Conservation (phyloP, 306 rosid species). For the Acacia melanoxylon region DNA sequence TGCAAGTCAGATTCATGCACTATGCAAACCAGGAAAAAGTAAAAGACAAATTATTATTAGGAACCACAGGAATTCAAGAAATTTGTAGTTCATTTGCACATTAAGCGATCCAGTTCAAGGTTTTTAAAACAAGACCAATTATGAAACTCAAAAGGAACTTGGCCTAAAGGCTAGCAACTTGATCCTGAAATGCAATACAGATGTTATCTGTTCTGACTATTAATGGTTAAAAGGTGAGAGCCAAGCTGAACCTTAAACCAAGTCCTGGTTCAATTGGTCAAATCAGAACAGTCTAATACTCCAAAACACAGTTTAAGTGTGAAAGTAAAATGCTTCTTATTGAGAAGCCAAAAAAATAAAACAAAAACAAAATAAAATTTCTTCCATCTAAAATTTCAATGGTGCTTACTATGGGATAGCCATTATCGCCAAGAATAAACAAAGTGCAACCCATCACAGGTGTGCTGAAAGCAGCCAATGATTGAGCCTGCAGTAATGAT, state of each 20-base stretch:
- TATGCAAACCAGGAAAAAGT: background rate
- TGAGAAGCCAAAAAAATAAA: background rate
- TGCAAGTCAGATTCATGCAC: constrained; percentile 1
- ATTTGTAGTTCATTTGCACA: constrained; percentile 11
- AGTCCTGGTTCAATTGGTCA: background rate
- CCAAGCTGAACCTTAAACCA: background rate
- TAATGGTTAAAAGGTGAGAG: background rate
- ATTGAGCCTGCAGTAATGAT: constrained; percentile 83
- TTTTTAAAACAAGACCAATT: background rate
- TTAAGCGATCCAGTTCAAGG: background rate
- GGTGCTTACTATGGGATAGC: constrained; percentile 72
- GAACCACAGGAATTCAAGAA: constrained; percentile 15
- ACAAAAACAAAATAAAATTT: background rate
- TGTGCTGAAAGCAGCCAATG: constrained; percentile 95
- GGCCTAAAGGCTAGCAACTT: background rate
- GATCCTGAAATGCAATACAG: background rate
- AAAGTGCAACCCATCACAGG: constrained; percentile 88
- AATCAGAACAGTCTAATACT: background rate
- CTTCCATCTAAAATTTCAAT: constrained; percentile 21
- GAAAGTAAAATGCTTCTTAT: background rate
- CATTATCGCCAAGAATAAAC: constrained; percentile 73
- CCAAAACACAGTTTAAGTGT: background rate
- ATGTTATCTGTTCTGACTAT: background rate
- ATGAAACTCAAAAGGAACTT: background rate
- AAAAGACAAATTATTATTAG: background rate